Evolutionary conservation across 2,329 filamentous ascomycete genomes (phyloP), one percentile per base, ranked within the genome.

Genomic region (Xylaria sp.): DNA sequence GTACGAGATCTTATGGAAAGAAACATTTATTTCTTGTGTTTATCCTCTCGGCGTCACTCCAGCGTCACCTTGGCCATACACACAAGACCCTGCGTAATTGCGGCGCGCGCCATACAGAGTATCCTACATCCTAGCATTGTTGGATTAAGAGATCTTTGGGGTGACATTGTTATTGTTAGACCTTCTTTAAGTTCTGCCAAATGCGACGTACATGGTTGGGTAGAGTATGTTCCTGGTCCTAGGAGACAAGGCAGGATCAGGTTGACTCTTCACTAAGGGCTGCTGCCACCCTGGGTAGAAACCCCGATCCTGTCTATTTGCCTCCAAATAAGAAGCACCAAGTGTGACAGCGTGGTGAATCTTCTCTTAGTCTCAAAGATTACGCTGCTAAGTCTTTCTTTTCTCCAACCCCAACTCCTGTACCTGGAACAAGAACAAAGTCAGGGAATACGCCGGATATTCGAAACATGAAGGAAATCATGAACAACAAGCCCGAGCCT

Each of bases 401-500:
- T 10, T 48, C 46, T 48, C 2, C 3, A 48, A n/a, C n/a, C 46
- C 46, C 20, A 50, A 23, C 3, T 13, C n/a, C 9, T n/a, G 3
- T 12, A 13, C 20, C 12, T 50, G 20, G 9, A 25, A 50, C 10
- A 50, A 25, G 12, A 20, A 13, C 20, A 50, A 23, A n/a, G 23
- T 5, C 1, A 25, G 23, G 20, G 12, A 25, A 25, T 20, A 23
- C 25, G 9, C 20, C 20, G 9, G 12, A 12, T 13, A 13, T 13
- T 50, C 8, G 9, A 50, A 50, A 10, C 6, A 50, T 50, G 46
- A 20, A 23, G 46, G 46, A 23, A n/a, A 39, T 56, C n/a, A 37
- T 23, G 20, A 50, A n/a, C 25, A 37, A 15, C 25, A 41, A 10
- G 9, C 3, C 52, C 15, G 70, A 74, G 46, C 70, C 73, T 41